Evolutionary conservation across 305 asterid species (phyloP).

Genomic region (Solanum hybrid): DNA sequence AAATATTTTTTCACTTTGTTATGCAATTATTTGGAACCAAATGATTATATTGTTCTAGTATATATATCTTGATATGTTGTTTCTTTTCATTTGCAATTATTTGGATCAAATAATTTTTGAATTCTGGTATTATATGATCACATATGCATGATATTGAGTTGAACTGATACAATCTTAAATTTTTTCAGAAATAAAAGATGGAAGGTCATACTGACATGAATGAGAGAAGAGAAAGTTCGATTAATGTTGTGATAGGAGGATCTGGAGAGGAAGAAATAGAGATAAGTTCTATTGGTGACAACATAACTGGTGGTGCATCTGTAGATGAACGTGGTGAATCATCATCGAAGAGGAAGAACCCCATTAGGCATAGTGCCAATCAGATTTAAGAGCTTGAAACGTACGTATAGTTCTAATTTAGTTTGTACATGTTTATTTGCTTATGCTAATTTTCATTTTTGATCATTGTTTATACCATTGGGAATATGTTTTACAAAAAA

Average conservation of each 20-base stretch:
- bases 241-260: conserved; percentile 8
- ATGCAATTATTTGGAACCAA: too few species aligned
- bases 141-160: background rate
- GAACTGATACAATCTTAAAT: background rate
- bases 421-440: background rate
- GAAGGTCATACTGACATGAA: conserved; percentile 49
- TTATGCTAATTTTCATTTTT: background rate
- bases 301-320: background rate
- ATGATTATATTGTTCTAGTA: too few species aligned
- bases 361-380: background rate
- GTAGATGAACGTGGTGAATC: background rate
- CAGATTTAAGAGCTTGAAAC: background rate
- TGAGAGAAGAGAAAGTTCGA: background rate
- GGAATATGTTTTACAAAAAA: background rate
- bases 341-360: background rate
- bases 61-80: background rate
- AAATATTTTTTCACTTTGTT: too few species aligned
- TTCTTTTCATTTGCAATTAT: background rate
- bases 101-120: background rate
- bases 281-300: background rate
- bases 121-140: background rate
- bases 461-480: background rate
- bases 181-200: conserved; percentile 46
- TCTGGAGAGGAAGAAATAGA: background rate
- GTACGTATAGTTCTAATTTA: background rate